Evolutionary conservation across 2,329 filamentous ascomycete species (phyloP).

Genomic region (Alternaria ethzedia): DNA sequence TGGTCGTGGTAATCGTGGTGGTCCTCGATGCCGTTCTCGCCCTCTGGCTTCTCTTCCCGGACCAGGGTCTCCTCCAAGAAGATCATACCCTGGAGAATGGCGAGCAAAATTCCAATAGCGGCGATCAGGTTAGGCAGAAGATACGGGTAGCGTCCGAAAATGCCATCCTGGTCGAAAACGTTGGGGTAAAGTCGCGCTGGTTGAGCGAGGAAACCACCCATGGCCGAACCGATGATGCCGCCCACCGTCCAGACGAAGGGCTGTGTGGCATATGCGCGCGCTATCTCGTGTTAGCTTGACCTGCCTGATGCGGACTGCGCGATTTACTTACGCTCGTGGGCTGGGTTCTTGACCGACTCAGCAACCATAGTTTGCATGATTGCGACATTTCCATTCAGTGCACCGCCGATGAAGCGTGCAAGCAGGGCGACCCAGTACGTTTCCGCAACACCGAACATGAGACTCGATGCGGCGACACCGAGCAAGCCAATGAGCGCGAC

Average conservation of each 20-base stretch:
- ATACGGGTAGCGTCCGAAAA: constrained; percentile 84
- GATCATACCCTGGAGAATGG: constrained; percentile 78
- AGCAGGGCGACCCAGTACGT: constrained; percentile 84
- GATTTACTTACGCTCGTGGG: constrained; percentile 77
- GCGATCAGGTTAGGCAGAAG: constrained; percentile 89
- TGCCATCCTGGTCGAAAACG: constrained; percentile 68
- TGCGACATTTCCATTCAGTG: constrained; percentile 90
- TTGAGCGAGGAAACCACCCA: constrained; percentile 85
- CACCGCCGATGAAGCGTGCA: constrained; percentile 77
- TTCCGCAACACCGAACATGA: constrained; percentile 80
- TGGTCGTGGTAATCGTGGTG: constrained; percentile 56
- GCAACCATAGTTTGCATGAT: constrained; percentile 92
- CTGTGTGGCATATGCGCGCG: constrained; percentile 87
- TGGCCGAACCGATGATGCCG: constrained; percentile 83
- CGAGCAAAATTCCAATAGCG: constrained; percentile 74
- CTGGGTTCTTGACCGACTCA: constrained; percentile 86
- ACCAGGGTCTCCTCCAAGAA: constrained; percentile 77
- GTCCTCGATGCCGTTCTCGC: constrained; percentile 42
- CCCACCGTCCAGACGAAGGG: constrained; percentile 93
- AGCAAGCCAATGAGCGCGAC: constrained; percentile 62
- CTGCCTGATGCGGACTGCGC: background rate
- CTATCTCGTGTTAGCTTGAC: constrained; percentile 51
- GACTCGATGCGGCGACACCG: constrained; percentile 82
- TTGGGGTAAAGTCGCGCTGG: constrained; percentile 77
- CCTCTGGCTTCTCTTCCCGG: constrained; percentile 39